phyloP scores from a whole-genome alignment of 2,329 filamentous ascomycete genomes.

The Arthrinium phaeospermum region DNA sequence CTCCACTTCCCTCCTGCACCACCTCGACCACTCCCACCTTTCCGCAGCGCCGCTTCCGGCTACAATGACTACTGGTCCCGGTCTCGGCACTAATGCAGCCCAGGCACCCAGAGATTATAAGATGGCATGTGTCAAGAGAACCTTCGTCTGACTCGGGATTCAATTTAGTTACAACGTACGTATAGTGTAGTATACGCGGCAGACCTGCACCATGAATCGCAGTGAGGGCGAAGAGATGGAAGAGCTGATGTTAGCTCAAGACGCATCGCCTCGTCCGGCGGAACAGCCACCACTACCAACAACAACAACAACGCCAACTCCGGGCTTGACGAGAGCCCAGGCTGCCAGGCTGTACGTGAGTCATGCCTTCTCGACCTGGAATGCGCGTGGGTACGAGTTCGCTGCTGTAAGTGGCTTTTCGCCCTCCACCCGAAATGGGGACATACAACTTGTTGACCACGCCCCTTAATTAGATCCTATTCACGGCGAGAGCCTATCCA shows the following conservation, averaged over 20 bases:
- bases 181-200: not conserved
- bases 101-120: not conserved
- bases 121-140: not conserved
- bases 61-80: not conserved
- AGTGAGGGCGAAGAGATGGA: not conserved
- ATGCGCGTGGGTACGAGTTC: slow-evolving; percentile 61
- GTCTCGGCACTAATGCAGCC: not conserved
- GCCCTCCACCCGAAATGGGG: not conserved
- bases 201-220: not conserved
- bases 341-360: slow-evolving; percentile 53
- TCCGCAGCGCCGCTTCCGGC: not conserved
- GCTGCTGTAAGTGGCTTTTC: slow-evolving; percentile 52
- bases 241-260: not conserved
- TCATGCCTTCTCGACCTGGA: slow-evolving; percentile 63
- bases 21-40: not conserved
- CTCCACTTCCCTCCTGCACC: not conserved
- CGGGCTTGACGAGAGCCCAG: slow-evolving; percentile 40
- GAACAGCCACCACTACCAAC: not conserved
- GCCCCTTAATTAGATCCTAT: slow-evolving; percentile 48
- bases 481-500: slow-evolving; percentile 56
- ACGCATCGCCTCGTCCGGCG: not conserved
- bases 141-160: not conserved
- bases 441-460: not conserved
- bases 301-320: not conserved
- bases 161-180: not conserved